Evolutionary conservation across 805 yeast genomes (phyloP).

Genomic region (Candida boidinii): DNA sequence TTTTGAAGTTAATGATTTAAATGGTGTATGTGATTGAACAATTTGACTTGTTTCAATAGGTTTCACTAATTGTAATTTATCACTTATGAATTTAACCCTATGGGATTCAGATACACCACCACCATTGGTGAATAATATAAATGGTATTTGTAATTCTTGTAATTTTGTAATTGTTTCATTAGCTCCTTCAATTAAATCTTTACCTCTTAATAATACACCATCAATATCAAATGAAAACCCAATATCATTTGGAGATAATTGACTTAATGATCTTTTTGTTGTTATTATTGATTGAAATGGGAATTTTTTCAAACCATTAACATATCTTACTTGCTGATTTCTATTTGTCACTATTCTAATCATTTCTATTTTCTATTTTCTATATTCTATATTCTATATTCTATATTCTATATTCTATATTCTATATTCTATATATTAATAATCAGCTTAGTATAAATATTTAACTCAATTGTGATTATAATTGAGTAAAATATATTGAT

Average conservation of each 20-base stretch:
- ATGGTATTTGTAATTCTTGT: constrained; percentile 53
- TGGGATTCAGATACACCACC: constrained; percentile 68
- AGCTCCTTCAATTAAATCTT: constrained; percentile 58
- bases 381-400: too few species aligned
- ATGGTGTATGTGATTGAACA: constrained; percentile 85
- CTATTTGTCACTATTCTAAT: too few species aligned
- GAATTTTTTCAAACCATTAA: too few species aligned
- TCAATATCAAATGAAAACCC: constrained; percentile 50
- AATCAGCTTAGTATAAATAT: too few species aligned
- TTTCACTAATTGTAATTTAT: constrained; percentile 28
- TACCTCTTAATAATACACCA: constrained; percentile 79
- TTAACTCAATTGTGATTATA: too few species aligned
- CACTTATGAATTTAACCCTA: constrained; percentile 46
- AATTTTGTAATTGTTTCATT: constrained; percentile 39
- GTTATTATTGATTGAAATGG: too few species aligned
- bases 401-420: too few species aligned
- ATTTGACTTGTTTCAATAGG: constrained; percentile 54
- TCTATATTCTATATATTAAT: too few species aligned
- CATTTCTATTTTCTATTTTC: too few species aligned
- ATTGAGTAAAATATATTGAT: too few species aligned
- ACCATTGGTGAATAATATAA: constrained; percentile 81
- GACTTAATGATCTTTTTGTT: too few species aligned
- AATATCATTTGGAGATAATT: constrained; percentile 13
- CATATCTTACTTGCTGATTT: too few species aligned
- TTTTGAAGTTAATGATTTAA: constrained; percentile 46